Evolutionary conservation across 2,329 filamentous ascomycete genomes (phyloP), one percentile per base, ranked within the genome.

Genomic region (Fusarium bactridioides): DNA sequence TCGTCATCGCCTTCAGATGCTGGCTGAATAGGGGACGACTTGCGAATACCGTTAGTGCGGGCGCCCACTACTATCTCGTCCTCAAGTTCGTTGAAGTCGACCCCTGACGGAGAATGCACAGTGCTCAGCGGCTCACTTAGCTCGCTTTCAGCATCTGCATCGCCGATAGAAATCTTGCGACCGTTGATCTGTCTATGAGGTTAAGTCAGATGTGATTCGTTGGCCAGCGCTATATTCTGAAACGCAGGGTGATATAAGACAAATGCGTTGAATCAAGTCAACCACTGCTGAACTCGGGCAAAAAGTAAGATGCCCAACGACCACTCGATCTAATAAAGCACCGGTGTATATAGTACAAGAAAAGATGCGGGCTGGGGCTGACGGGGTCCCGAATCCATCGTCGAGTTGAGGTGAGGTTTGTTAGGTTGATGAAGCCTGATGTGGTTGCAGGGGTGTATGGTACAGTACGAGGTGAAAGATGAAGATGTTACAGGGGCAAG

Each of bases 11-110:
- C 74, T 13, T 75, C 75, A 10, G 83, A 83, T 11, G 75, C 72
- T 29, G 74, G 74, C 27, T 72, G 80, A 38, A 75, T 71, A 11
- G 81, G 80, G 9, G 82, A 83, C 2, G 78, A 76, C 67, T 83
- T 84, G 53, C 75, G 76, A 15, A 74, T 65, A 10, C 77, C 80
- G 69, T 86, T 84, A 37, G 80, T 77, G 59, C 83, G 82, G 16
- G 82, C 83, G 21, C 83, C 83, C 11, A 88, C 86, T 12, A 89
- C 81, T 53, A 88, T 89, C 75, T 88, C 86, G 73, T 89, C 87
- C 61, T 86, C 83, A 5, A 85, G 82, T 27, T 83, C 79, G 70
- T 82, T 78, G 44, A 82, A 70, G 48, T 72, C 74, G n/a, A 67
- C 78, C 47, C 81, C 83, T 12, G 84, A 83, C 16, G 84, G 80